Evolutionary conservation across 2,329 filamentous ascomycete species (phyloP).

Genomic region (Aspergillus fischeri): DNA sequence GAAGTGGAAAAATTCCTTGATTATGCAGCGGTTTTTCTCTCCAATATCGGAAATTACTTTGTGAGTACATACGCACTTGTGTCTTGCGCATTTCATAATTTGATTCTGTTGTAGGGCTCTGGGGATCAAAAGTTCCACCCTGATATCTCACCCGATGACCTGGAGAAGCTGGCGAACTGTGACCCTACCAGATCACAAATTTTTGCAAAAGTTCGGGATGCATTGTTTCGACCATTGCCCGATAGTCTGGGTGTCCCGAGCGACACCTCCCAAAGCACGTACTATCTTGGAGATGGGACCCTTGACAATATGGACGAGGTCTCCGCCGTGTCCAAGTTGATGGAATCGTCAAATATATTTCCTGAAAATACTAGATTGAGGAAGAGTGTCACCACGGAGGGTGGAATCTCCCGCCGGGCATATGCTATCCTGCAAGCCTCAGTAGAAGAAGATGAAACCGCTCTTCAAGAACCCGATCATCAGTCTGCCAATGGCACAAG

Average conservation of each 20-base stretch:
- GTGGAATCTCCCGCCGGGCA: conserved; percentile 24
- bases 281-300: conserved; percentile 21
- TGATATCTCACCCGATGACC: conserved; percentile 10
- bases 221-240: conserved; percentile 12
- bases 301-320: conserved; percentile 45
- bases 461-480: not conserved
- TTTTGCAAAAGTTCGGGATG: conserved; percentile 2
- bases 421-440: conserved; percentile 39
- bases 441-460: not conserved
- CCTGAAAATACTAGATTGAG: conserved; percentile 46
- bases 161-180: conserved; percentile 7
- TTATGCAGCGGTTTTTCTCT: conserved; percentile 48
- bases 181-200: not conserved
- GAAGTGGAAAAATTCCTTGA: conserved; percentile 39
- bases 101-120: conserved; percentile 24
- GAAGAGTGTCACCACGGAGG: conserved; percentile 42
- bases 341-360: conserved; percentile 43
- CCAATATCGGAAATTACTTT: conserved; percentile 52
- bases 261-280: conserved; percentile 40
- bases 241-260: conserved; percentile 44
- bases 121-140: conserved; percentile 27
- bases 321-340: conserved; percentile 41
- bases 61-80: conserved; percentile 9
- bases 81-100: not conserved
- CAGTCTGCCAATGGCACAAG: not conserved